Conservation (phyloP, 2,329 filamentous ascomycete species). For the Cladosporium cucumerinum region DNA sequence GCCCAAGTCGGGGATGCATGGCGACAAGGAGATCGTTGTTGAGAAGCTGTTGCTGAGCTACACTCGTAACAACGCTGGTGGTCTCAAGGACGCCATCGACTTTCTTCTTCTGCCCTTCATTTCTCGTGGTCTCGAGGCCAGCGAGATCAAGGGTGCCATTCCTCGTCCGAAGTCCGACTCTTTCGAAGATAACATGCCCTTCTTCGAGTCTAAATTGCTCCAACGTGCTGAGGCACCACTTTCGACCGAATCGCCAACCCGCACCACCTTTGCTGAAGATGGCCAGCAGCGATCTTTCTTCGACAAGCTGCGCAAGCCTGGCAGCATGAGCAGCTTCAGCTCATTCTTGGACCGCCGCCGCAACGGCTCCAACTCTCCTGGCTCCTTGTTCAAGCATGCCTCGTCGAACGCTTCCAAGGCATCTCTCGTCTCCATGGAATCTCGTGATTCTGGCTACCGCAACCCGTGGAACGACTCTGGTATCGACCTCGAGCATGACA, state of each 20-base stretch:
- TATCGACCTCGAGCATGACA: slow-evolving; percentile 88
- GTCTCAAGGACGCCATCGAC: slow-evolving; percentile 91
- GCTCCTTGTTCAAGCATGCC: slow-evolving; percentile 74
- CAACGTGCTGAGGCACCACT: slow-evolving; percentile 81
- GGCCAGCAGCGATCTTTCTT: slow-evolving; percentile 79
- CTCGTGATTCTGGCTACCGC: slow-evolving; percentile 87
- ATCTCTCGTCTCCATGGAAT: slow-evolving; percentile 93
- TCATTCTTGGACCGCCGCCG: slow-evolving; percentile 96
- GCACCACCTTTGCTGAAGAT: slow-evolving; percentile 80
- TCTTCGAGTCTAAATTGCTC: slow-evolving; percentile 94
- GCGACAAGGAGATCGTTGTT: slow-evolving; percentile 40
- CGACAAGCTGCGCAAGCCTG: slow-evolving; percentile 89
- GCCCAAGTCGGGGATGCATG: slow-evolving; percentile 41
- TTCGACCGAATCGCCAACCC: slow-evolving; percentile 83
- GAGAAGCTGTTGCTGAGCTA: slow-evolving; percentile 58
- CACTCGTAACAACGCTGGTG: slow-evolving; percentile 94
- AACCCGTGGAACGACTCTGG: slow-evolving; percentile 98
- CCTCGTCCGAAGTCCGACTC: slow-evolving; percentile 98
- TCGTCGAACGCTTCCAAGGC: slow-evolving; percentile 94
- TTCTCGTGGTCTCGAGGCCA: slow-evolving; percentile 81
- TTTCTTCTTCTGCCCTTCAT: slow-evolving; percentile 85
- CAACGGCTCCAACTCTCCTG: slow-evolving; percentile 76
- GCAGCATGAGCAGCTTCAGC: slow-evolving; percentile 88
- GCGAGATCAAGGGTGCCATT: slow-evolving; percentile 87
- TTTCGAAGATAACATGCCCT: slow-evolving; percentile 93